A percentile compares a stretch with the other conserved stretches of the same genome.
Evolutionary conservation across 805 yeast species (phyloP).

Genomic region (Lipomyces starkeyi): DNA sequence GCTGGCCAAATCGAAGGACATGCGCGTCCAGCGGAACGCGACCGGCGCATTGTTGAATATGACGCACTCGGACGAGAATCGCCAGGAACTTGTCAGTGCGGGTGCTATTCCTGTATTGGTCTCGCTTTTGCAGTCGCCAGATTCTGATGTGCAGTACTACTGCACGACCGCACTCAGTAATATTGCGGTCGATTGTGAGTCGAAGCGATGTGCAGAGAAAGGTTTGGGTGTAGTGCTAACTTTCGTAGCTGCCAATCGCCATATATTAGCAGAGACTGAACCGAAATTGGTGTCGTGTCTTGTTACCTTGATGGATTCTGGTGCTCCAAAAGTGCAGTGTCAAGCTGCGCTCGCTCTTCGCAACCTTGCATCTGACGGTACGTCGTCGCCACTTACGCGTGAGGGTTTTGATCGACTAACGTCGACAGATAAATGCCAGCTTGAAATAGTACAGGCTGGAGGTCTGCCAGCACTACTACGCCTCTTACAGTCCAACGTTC

Average conservation of each 20-base stretch:
- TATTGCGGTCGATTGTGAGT: slow-evolving; percentile 80
- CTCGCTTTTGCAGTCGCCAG: slow-evolving; percentile 79
- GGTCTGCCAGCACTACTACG: slow-evolving; percentile 94
- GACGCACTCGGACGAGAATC: slow-evolving; percentile 97
- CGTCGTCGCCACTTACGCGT: background rate
- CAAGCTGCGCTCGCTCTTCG: slow-evolving; percentile 97
- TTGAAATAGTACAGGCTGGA: slow-evolving; percentile 93
- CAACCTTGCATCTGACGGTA: slow-evolving; percentile 88
- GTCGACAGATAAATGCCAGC: slow-evolving; percentile 72
- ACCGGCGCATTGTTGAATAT: slow-evolving; percentile 97
- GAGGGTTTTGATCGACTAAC: background rate
- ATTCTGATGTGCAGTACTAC: slow-evolving; percentile 96
- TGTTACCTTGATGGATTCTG: slow-evolving; percentile 89
- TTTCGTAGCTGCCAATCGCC: slow-evolving; percentile 70
- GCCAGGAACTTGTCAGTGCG: slow-evolving; percentile 95
- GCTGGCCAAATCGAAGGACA: slow-evolving; percentile 90
- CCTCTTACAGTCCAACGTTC: slow-evolving; percentile 83
- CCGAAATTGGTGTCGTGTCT: slow-evolving; percentile 88
- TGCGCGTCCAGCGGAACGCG: slow-evolving; percentile 97
- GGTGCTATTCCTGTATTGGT: slow-evolving; percentile 98
- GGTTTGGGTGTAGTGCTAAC: background rate
- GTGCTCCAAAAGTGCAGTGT: slow-evolving; percentile 94
- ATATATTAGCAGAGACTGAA: slow-evolving; percentile 86
- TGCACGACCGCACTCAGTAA: slow-evolving; percentile 97
- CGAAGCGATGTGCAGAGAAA: background rate